Evolutionary conservation across 805 yeast genomes (phyloP).

Genomic region (Wickerhamiella brachini): DNA sequence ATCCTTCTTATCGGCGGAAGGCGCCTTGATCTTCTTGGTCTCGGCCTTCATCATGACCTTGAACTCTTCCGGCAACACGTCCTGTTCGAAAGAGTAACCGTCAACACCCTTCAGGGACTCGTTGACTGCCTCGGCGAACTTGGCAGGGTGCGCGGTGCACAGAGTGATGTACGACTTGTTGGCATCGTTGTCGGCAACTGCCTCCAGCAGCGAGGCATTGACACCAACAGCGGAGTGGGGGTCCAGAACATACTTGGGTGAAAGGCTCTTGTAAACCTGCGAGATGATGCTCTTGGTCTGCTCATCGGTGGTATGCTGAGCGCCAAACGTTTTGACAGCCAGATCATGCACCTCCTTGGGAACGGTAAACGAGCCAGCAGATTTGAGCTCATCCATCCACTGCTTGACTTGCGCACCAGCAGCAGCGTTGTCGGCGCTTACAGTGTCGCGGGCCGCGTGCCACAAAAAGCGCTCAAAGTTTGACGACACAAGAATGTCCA

Average conservation of each 20-base stretch:
- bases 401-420: conserved; percentile 60
- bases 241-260: conserved; percentile 67
- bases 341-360: conserved; percentile 47
- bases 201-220: conserved; percentile 52
- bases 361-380: conserved; percentile 63
- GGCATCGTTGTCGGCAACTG: conserved; percentile 28
- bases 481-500: conserved; percentile 93
- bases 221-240: conserved; percentile 97
- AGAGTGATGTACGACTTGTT: conserved; percentile 46
- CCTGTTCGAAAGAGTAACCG: conserved; percentile 73
- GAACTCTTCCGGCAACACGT: conserved; percentile 82
- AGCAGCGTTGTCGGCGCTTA: conserved; percentile 39
- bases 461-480: conserved; percentile 94
- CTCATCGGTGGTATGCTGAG: conserved; percentile 66
- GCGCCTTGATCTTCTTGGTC: conserved; percentile 54
- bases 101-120: conserved; percentile 50
- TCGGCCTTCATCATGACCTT: conserved; percentile 54
- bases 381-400: conserved; percentile 72
- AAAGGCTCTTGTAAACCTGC: conserved; percentile 41
- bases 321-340: conserved; percentile 57
- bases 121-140: conserved; percentile 92
- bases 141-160: conserved; percentile 98
- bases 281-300: conserved; percentile 74
- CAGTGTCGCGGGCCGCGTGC: conserved; percentile 73
- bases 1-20: conserved; percentile 21